These are phyloP conservation scores for Penicillium flavigenum DNA, from an alignment of 495 filamentous ascomycete species.

Conservation along the genomic window DNA sequence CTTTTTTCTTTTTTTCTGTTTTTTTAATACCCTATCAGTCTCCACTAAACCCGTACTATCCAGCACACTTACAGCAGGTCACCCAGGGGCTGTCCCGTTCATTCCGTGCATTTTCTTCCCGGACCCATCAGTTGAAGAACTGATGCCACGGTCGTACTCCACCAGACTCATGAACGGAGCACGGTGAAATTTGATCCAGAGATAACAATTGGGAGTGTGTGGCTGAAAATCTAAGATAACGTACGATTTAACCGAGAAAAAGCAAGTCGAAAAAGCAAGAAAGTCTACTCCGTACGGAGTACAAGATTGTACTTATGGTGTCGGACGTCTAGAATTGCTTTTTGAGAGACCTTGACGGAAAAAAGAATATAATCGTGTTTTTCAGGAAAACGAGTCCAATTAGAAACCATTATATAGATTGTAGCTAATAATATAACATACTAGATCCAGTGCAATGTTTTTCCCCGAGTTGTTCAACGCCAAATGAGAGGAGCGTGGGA, in stretches of 20 bases:
- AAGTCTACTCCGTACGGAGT: not conserved
- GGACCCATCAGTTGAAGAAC: conserved; percentile 1
- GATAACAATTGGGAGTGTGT: not conserved
- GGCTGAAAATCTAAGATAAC: not conserved
- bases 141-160: conserved; percentile 9
- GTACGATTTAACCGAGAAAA: not conserved
- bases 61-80: conserved; percentile 7
- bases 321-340: not conserved
- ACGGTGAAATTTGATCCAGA: conserved; percentile 1
- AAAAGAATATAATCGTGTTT: not conserved
- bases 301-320: not conserved
- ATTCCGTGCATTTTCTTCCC: conserved; percentile 7
- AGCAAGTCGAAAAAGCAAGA: not conserved
- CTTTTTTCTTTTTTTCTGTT: not conserved
- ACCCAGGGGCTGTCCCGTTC: conserved; percentile 5
- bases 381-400: not conserved
- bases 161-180: conserved; percentile 5
- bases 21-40: conserved; percentile 5
- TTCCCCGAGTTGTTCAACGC: not conserved
- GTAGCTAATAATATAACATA: conserved; percentile 4
- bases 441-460: not conserved
- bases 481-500: not conserved
- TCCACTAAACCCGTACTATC: conserved; percentile 11
- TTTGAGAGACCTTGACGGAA: not conserved
- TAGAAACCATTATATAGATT: conserved; percentile 1